These are phyloP conservation scores for Candida nonsorbophila DNA, from an alignment of 805 yeast genomes.

Conservation along the genomic window DNA sequence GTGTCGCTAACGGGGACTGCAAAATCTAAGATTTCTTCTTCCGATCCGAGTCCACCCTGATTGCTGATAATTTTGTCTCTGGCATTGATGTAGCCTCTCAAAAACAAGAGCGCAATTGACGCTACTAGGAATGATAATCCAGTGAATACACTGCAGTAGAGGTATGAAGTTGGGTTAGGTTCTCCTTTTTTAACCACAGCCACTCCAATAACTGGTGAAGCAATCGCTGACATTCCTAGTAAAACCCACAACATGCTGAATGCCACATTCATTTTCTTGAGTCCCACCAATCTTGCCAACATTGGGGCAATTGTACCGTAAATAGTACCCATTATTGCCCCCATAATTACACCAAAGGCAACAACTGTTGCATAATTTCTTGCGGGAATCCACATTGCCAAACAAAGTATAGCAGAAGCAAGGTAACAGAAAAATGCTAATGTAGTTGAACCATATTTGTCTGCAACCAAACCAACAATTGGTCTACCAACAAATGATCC, in stretches of 20 bases:
- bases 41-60: background rate
- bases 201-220: conserved; percentile 58
- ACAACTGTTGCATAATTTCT: conserved; percentile 52
- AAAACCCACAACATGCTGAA: conserved; percentile 51
- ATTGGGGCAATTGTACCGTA: conserved; percentile 54
- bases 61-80: too few relatives aligned
- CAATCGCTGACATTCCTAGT: conserved; percentile 46
- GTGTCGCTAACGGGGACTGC: too few relatives aligned
- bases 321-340: conserved; percentile 56
- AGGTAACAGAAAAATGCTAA: conserved; percentile 23
- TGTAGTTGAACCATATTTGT: conserved; percentile 48
- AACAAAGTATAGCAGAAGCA: conserved; percentile 21
- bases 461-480: conserved; percentile 45
- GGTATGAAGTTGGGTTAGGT: conserved; percentile 43
- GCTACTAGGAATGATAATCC: conserved; percentile 51
- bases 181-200: conserved; percentile 32
- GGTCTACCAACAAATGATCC: conserved; percentile 59
- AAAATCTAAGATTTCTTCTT: background rate
- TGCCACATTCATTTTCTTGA: conserved; percentile 44
- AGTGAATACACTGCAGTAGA: conserved; percentile 51
- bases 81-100: conserved; percentile 53
- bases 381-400: conserved; percentile 44
- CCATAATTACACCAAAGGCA: conserved; percentile 47
- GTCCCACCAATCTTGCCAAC: conserved; percentile 48
- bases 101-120: conserved; percentile 32